Conservation (phyloP, 331 rosid species). For the Cydonia oblonga region DNA sequence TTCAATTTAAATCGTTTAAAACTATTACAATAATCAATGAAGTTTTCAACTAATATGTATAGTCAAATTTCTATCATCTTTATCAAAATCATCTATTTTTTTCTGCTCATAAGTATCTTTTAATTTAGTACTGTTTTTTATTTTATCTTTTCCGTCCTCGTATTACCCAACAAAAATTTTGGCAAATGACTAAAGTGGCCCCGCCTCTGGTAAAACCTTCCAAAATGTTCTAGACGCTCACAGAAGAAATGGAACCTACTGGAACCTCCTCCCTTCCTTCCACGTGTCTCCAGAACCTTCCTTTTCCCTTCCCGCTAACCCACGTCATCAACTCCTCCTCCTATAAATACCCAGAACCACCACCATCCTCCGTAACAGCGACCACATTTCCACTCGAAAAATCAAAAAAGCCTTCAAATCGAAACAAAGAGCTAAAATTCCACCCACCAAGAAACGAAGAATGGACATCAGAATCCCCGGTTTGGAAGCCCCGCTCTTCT, state of each 20-base stretch:
- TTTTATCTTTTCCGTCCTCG: too few relatives aligned
- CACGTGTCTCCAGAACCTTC: background rate
- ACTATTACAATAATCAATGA: too few relatives aligned
- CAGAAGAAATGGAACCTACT: background rate
- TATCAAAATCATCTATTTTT: too few relatives aligned
- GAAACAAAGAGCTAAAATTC: background rate
- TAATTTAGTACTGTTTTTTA: too few relatives aligned
- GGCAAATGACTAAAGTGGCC: background rate
- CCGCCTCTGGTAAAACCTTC: background rate
- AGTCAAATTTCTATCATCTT: too few relatives aligned
- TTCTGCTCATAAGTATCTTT: too few relatives aligned
- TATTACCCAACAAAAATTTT: too few relatives aligned
- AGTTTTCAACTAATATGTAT: too few relatives aligned
- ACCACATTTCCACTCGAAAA: background rate
- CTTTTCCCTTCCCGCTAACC: too few relatives aligned
- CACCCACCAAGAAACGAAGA: background rate
- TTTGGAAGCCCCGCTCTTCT: slow-evolving; percentile 5
- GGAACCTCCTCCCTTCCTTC: background rate
- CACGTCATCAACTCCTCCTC: background rate
- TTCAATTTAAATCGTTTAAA: too few relatives aligned
- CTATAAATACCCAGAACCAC: background rate
- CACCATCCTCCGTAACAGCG: fast-evolving
- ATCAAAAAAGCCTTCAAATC: too few relatives aligned
- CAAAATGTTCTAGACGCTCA: background rate
- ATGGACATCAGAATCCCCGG: slow-evolving; percentile 20